These are phyloP conservation scores for Galerina sulciceps DNA, from an alignment of 768 basidiomycete genomes.

Conservation along the genomic window DNA sequence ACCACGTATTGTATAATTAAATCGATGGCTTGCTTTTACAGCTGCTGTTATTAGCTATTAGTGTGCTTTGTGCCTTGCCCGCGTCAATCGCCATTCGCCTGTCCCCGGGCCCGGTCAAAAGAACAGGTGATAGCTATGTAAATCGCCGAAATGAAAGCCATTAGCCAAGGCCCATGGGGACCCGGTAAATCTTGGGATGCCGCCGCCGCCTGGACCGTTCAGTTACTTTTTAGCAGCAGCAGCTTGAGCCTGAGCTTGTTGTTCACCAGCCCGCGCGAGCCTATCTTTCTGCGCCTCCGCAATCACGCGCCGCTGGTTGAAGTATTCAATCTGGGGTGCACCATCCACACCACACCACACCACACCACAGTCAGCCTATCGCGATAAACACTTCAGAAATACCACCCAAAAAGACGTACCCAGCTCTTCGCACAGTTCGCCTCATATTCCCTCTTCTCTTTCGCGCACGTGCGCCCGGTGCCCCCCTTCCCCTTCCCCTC, in stretches of 20 bases:
- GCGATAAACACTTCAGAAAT: background rate
- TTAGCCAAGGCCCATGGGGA: too few species aligned
- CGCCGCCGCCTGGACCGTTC: too few species aligned
- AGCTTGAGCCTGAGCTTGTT: too few species aligned
- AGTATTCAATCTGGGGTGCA: slow-evolving; percentile 80
- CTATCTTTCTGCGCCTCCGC: slow-evolving; percentile 79
- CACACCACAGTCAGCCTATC: too few species aligned
- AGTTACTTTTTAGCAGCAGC: slow-evolving; percentile 34
- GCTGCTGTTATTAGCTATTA: too few species aligned
- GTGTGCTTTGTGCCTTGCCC: too few species aligned
- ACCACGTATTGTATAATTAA: background rate
- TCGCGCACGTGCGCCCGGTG: too few species aligned
- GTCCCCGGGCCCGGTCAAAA: too few species aligned
- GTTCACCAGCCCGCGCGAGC: slow-evolving; percentile 50
- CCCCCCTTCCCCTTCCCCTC: too few species aligned
- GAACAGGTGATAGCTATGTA: too few species aligned
- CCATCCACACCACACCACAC: too few species aligned
- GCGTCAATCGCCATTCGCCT: background rate
- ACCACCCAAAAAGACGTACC: slow-evolving; percentile 52
- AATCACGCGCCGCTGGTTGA: slow-evolving; percentile 87
- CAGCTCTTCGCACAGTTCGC: slow-evolving; percentile 85
- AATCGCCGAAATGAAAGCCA: slow-evolving; percentile 16
- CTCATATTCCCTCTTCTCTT: slow-evolving; percentile 65
- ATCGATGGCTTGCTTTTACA: background rate
- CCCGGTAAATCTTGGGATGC: too few species aligned